These are phyloP conservation scores for Aureobasidium subglaciale DNA, from an alignment of 2,329 filamentous ascomycete genomes.

Conservation along the genomic window DNA sequence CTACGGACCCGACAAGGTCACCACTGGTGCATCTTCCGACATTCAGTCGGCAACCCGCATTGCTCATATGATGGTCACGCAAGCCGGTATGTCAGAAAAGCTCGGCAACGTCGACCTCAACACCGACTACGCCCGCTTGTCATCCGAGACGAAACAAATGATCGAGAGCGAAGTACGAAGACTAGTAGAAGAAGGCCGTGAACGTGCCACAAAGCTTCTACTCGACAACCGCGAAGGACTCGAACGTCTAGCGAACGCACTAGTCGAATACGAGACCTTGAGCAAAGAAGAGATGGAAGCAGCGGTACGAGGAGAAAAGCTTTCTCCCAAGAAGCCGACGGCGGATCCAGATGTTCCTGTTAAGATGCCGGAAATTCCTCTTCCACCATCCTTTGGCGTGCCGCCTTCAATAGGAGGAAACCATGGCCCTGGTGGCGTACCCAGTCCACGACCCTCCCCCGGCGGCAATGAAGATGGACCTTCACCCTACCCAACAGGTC, in stretches of 20 bases:
- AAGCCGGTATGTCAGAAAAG: conserved; percentile 79
- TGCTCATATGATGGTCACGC: conserved; percentile 82
- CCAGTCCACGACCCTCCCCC: background rate
- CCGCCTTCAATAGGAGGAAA: background rate
- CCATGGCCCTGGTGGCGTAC: conserved; percentile 9
- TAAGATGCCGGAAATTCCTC: conserved; percentile 53
- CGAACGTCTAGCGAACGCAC: conserved; percentile 77
- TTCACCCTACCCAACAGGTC: conserved; percentile 10
- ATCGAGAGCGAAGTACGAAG: conserved; percentile 86
- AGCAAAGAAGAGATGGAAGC: conserved; percentile 83
- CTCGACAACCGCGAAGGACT: conserved; percentile 72
- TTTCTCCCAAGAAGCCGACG: conserved; percentile 60
- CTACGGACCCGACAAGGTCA: conserved; percentile 85
- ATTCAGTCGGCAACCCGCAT: conserved; percentile 73
- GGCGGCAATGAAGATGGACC: conserved; percentile 11
- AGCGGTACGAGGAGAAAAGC: conserved; percentile 78
- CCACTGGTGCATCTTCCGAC: conserved; percentile 78
- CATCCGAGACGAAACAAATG: conserved; percentile 73
- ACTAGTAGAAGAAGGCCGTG: conserved; percentile 72
- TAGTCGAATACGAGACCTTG: conserved; percentile 91
- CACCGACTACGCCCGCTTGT: conserved; percentile 72
- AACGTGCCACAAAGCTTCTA: conserved; percentile 65
- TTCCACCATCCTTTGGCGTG: conserved; percentile 9
- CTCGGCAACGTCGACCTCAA: conserved; percentile 87
- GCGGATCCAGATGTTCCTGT: conserved; percentile 53